phyloP scores from a whole-genome alignment of 257 asterid species.

The Anisodus acutangulus region DNA sequence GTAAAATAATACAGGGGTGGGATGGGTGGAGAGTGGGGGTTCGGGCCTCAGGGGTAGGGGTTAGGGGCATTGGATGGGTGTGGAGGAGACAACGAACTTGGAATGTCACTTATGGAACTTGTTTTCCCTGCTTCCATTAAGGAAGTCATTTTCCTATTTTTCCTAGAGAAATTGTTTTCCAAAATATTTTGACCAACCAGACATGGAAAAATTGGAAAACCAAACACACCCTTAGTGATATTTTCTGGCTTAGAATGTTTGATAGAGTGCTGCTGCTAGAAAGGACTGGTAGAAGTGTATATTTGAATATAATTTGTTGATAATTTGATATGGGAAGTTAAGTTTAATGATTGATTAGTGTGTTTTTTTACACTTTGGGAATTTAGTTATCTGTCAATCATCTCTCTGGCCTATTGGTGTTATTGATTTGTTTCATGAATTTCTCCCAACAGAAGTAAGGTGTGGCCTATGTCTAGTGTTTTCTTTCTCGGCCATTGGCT shows the following conservation, averaged over 20 bases:
- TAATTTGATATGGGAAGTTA: background rate
- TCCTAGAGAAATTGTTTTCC: too few species aligned
- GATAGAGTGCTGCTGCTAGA: background rate
- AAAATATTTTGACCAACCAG: too few species aligned
- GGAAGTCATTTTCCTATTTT: background rate
- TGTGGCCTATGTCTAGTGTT: background rate
- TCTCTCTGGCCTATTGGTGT: background rate
- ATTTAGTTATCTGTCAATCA: background rate
- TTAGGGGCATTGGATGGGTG: too few species aligned
- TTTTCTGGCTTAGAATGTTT: background rate
- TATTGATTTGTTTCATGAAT: background rate
- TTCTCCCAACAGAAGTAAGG: background rate
- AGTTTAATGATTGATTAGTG: background rate
- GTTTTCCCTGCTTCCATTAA: conserved; percentile 3
- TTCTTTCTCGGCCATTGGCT: conserved; percentile 22
- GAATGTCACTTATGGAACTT: too few species aligned
- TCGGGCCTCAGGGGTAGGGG: too few species aligned
- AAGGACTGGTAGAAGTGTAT: background rate
- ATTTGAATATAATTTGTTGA: too few species aligned
- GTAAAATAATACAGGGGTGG: too few species aligned
- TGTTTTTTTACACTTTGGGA: background rate
- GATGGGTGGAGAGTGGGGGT: too few species aligned
- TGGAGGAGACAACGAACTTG: too few species aligned
- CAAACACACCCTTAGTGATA: too few species aligned
- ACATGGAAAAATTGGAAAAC: too few species aligned